A percentile compares a stretch with the other conserved stretches of the same genome.
Conservation (phyloP, 768 basidiomycete genomes). For the Tubosaeta brunneosetosa region DNA sequence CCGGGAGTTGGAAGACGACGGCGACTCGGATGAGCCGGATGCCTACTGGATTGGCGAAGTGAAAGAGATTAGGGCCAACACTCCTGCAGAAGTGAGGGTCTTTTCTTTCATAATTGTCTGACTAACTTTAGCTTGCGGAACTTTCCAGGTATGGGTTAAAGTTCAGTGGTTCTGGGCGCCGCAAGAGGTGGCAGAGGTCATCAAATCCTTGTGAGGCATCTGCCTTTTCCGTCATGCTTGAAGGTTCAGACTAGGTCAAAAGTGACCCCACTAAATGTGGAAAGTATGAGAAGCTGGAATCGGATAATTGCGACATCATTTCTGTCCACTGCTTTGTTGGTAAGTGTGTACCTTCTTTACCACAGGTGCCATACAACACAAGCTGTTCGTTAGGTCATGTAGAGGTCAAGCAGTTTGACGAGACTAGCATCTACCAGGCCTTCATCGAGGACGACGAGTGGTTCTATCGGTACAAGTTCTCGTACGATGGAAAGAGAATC, state of each 20-base stretch:
- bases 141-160: constrained; percentile 45
- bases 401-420: constrained; percentile 34
- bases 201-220: constrained; percentile 48
- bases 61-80: constrained; percentile 37
- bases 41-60: constrained; percentile 53
- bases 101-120: not conserved
- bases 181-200: constrained; percentile 38
- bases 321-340: constrained; percentile 44
- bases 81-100: constrained; percentile 28
- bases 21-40: constrained; percentile 21
- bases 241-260: not conserved
- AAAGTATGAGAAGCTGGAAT: constrained; percentile 45
- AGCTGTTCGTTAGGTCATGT: constrained; percentile 29
- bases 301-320: constrained; percentile 47
- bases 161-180: constrained; percentile 56
- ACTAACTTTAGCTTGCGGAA: not conserved
- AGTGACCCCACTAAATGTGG: constrained; percentile 41
- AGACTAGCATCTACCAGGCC: constrained; percentile 35
- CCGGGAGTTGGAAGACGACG: not conserved
- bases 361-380: not conserved
- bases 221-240: not conserved
- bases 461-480: constrained; percentile 45
- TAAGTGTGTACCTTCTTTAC: constrained; percentile 16
- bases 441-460: constrained; percentile 41
- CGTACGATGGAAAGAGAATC: constrained; percentile 31